A percentile compares a stretch with the other conserved stretches of the same genome.
Evolutionary conservation across 352 stramenopile genomes (phyloP).

Genomic region (Thraustochytrium aureum): DNA sequence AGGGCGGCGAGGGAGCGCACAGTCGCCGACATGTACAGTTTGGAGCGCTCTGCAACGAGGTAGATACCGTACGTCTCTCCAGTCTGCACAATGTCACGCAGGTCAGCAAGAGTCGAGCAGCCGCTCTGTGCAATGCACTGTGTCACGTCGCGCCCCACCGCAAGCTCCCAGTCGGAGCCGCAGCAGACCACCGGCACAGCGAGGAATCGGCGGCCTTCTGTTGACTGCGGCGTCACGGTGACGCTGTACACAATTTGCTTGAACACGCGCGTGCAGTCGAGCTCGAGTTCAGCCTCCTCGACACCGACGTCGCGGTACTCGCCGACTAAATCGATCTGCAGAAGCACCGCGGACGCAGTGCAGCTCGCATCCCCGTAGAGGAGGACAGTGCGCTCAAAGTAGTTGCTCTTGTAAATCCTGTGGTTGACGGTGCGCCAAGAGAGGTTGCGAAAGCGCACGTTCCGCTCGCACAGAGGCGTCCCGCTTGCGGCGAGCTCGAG

Average conservation of each 20-base stretch:
- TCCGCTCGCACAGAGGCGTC: neutral
- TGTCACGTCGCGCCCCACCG: neutral
- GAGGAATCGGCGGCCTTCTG: conserved; percentile 16
- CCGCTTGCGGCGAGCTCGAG: neutral
- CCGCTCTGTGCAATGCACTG: conserved; percentile 13
- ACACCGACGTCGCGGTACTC: neutral
- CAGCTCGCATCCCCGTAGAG: conserved; percentile 30
- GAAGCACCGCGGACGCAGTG: neutral
- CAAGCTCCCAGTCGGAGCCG: neutral
- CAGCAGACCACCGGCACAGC: neutral
- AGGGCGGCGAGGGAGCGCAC: neutral
- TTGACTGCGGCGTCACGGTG: conserved; percentile 17
- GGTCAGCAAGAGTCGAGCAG: neutral
- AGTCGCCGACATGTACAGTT: conserved; percentile 39
- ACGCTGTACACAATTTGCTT: neutral
- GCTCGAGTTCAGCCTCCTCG: neutral
- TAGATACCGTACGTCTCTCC: conserved; percentile 40
- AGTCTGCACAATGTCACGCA: neutral
- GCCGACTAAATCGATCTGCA: neutral
- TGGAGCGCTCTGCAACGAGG: neutral
- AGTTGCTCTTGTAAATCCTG: neutral
- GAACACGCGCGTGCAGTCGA: conserved; percentile 14
- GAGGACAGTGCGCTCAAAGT: neutral
- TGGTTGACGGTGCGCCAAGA: conserved; percentile 21
- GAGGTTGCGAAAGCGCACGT: neutral